Conservation (phyloP, 306 rosid species). For the Lagenaria siceraria region DNA sequence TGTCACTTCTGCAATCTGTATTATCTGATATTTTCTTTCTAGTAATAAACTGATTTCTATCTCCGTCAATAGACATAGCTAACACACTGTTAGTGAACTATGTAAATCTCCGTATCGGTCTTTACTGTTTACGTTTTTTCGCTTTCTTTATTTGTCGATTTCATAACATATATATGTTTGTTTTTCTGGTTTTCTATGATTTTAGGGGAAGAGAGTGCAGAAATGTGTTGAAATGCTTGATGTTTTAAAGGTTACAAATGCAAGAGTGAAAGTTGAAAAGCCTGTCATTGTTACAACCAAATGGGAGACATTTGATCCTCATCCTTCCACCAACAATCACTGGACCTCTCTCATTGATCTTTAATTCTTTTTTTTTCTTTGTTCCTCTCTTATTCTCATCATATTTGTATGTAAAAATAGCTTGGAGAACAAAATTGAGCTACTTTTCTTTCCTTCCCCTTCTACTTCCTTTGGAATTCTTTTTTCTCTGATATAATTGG, state of each 20-base stretch:
- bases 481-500: background rate
- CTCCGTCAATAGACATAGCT: too few species aligned
- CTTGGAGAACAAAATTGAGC: background rate
- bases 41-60: too few species aligned
- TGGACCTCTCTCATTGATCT: constrained; percentile 31
- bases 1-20: too few species aligned
- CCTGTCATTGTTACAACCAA: constrained; percentile 53
- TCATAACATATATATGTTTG: background rate
- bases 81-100: too few species aligned
- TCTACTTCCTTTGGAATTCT: background rate
- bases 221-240: constrained; percentile 70
- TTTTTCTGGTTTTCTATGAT: background rate
- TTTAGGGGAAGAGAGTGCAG: constrained; percentile 65
- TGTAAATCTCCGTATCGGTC: too few species aligned
- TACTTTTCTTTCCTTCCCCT: background rate
- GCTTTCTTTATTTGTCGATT: too few species aligned
- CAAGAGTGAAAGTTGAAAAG: constrained; percentile 23
- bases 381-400: background rate
- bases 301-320: constrained; percentile 67
- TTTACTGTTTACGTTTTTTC: too few species aligned
- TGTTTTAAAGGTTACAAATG: constrained; percentile 45
- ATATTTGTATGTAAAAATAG: background rate
- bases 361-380: background rate
- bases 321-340: constrained; percentile 18
- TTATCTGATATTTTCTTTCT: too few species aligned